Percentiles rank a stretch among this genome's conserved stretches.
phyloP scores from a whole-genome alignment of 192 early-diverging fungal genomes.

The Backusella psychrophila region DNA sequence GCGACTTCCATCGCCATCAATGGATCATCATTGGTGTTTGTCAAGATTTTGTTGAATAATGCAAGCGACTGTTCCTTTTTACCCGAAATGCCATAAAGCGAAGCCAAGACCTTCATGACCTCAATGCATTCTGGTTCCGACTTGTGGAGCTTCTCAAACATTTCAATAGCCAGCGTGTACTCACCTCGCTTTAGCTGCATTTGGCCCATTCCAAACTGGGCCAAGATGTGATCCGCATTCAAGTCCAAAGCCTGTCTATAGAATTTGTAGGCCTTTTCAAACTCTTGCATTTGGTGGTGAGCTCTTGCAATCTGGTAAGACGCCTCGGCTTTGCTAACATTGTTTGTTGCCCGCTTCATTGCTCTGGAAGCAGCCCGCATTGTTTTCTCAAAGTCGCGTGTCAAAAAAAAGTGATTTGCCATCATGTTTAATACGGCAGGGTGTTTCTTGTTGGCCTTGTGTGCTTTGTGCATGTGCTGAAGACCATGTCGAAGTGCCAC shows the following conservation, averaged over 20 bases:
- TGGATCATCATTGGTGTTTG: slow-evolving; percentile 50
- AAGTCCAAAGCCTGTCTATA: slow-evolving; percentile 63
- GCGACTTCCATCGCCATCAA: slow-evolving; percentile 64
- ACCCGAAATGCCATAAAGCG: slow-evolving; percentile 58
- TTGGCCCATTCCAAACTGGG: slow-evolving; percentile 79
- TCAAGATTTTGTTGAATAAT: slow-evolving; percentile 63
- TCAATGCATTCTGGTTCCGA: slow-evolving; percentile 64
- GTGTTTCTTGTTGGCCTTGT: slow-evolving; percentile 49
- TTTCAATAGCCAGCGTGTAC: slow-evolving; percentile 41
- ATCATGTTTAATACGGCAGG: slow-evolving; percentile 52
- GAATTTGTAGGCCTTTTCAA: slow-evolving; percentile 65
- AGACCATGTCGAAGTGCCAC: slow-evolving; percentile 43
- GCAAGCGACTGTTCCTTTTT: slow-evolving; percentile 65
- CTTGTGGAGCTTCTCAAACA: slow-evolving; percentile 59
- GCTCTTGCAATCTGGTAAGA: slow-evolving; percentile 58
- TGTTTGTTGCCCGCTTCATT: slow-evolving; percentile 41
- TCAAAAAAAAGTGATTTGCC: slow-evolving; percentile 54
- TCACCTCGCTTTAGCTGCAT: slow-evolving; percentile 59
- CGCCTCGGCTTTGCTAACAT: slow-evolving; percentile 57
- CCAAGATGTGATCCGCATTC: slow-evolving; percentile 65
- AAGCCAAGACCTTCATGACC: slow-evolving; percentile 58
- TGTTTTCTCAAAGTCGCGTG: slow-evolving; percentile 44
- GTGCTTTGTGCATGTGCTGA: slow-evolving; percentile 49
- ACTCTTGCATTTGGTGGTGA: slow-evolving; percentile 57
- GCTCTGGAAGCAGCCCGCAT: slow-evolving; percentile 44